These are phyloP conservation scores for Russula earlei DNA, from an alignment of 768 basidiomycete species.

Conservation along the genomic window DNA sequence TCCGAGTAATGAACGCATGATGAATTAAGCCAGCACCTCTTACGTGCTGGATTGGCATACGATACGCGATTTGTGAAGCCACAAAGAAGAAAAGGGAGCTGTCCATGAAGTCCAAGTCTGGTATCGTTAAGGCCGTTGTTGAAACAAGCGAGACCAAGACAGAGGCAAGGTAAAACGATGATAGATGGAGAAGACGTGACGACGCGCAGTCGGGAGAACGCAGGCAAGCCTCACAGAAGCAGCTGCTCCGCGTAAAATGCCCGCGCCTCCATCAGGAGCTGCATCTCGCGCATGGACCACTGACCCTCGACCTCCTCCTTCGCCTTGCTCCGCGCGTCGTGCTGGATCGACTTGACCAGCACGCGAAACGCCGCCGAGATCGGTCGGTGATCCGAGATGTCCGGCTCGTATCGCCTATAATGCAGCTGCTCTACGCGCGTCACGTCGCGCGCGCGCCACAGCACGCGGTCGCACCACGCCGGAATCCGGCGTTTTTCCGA, in stretches of 20 bases:
- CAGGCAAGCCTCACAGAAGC: conserved; percentile 20
- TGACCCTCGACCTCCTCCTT: conserved; percentile 44
- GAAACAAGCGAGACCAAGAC: background rate
- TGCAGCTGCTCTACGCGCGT: conserved; percentile 53
- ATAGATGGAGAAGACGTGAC: background rate
- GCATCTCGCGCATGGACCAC: conserved; percentile 37
- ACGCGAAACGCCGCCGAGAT: conserved; percentile 72
- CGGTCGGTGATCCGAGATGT: conserved; percentile 86
- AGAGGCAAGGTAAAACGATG: background rate
- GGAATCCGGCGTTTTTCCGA: conserved; percentile 84
- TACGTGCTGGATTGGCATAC: background rate
- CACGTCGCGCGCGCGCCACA: conserved; percentile 58
- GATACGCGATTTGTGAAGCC: background rate
- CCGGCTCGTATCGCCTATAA: conserved; percentile 77
- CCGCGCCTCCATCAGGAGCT: conserved; percentile 26
- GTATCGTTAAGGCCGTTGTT: background rate
- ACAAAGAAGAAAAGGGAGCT: background rate
- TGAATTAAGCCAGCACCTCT: conserved; percentile 1
- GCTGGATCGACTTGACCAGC: conserved; percentile 62
- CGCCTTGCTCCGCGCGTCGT: conserved; percentile 45
- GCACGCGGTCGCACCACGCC: conserved; percentile 94
- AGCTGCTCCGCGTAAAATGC: conserved; percentile 30
- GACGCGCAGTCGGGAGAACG: background rate
- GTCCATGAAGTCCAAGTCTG: background rate
- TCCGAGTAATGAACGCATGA: background rate